Conservation (phyloP, 2,329 filamentous ascomycete species). For the Capronia coronata region DNA sequence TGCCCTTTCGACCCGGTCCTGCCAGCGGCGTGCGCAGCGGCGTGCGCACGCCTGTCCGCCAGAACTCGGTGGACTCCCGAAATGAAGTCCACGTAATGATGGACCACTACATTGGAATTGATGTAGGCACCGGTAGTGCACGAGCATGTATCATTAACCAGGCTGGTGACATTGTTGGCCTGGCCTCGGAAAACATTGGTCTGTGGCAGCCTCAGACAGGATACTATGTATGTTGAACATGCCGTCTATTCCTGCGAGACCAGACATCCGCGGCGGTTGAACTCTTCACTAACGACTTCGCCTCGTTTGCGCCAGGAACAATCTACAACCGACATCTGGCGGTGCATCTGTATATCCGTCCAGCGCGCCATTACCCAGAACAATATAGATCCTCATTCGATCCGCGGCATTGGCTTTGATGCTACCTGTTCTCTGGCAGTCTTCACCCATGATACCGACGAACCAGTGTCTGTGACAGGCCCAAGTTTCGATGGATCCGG, state of each 20-base stretch:
- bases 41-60: slow-evolving; percentile 23
- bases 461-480: slow-evolving; percentile 83
- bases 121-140: slow-evolving; percentile 93
- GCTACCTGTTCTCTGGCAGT: slow-evolving; percentile 96
- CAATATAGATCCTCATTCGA: slow-evolving; percentile 64
- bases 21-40: slow-evolving; percentile 20
- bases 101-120: slow-evolving; percentile 73
- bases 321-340: slow-evolving; percentile 97
- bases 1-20: slow-evolving; percentile 19
- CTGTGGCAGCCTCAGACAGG: slow-evolving; percentile 71
- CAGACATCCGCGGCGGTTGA: too few relatives aligned
- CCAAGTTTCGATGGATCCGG: slow-evolving; percentile 74
- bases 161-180: slow-evolving; percentile 72
- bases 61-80: slow-evolving; percentile 42
- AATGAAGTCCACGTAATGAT: slow-evolving; percentile 53
- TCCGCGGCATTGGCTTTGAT: slow-evolving; percentile 93
- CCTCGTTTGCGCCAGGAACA: slow-evolving; percentile 68
- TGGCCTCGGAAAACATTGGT: slow-evolving; percentile 69
- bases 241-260: too few relatives aligned
- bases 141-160: slow-evolving; percentile 92
- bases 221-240: slow-evolving; percentile 63
- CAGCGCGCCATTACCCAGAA: slow-evolving; percentile 75
- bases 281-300: background rate
- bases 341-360: slow-evolving; percentile 83
- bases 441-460: slow-evolving; percentile 80